These are phyloP conservation scores for Haplographium delicatum DNA, from an alignment of 495 filamentous ascomycete genomes.

Conservation along the genomic window DNA sequence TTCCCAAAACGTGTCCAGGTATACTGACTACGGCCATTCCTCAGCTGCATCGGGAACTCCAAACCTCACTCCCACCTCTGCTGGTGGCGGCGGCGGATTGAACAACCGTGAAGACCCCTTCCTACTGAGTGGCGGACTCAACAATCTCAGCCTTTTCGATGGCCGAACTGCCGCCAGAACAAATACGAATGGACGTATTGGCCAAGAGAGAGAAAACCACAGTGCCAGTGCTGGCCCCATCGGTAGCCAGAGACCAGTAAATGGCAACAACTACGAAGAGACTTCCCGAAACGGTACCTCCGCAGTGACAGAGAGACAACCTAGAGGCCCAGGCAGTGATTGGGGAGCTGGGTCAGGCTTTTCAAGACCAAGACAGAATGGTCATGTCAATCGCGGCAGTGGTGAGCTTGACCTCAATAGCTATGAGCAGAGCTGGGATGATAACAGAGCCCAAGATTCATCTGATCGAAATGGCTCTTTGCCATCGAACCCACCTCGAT, in stretches of 20 bases:
- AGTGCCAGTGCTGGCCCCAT: constrained; percentile 59
- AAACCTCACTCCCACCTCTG: constrained; percentile 70
- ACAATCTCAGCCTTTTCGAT: constrained; percentile 44
- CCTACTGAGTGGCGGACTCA: constrained; percentile 46
- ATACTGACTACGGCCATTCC: constrained; percentile 44
- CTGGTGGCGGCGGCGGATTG: constrained; percentile 52
- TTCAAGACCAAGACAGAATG: constrained; percentile 63
- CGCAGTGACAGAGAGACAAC: constrained; percentile 68
- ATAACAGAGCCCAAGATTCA: constrained; percentile 27
- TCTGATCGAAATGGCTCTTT: constrained; percentile 23
- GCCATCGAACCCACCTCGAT: constrained; percentile 12
- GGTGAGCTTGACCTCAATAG: constrained; percentile 53
- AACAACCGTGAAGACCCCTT: constrained; percentile 47
- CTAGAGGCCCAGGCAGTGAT: constrained; percentile 71
- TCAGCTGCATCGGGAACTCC: constrained; percentile 58
- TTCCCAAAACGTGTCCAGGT: constrained; percentile 58
- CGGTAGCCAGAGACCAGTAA: constrained; percentile 76
- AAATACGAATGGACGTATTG: constrained; percentile 34
- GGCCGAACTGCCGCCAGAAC: constrained; percentile 62
- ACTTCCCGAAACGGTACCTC: constrained; percentile 51
- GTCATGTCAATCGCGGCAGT: constrained; percentile 75
- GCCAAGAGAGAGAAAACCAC: constrained; percentile 35
- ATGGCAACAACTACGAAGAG: constrained; percentile 60
- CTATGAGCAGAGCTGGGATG: constrained; percentile 21
- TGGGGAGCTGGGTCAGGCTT: constrained; percentile 64